Evolutionary conservation across 129 eudicot genomes (phyloP).

Genomic region (Arctium minus): DNA sequence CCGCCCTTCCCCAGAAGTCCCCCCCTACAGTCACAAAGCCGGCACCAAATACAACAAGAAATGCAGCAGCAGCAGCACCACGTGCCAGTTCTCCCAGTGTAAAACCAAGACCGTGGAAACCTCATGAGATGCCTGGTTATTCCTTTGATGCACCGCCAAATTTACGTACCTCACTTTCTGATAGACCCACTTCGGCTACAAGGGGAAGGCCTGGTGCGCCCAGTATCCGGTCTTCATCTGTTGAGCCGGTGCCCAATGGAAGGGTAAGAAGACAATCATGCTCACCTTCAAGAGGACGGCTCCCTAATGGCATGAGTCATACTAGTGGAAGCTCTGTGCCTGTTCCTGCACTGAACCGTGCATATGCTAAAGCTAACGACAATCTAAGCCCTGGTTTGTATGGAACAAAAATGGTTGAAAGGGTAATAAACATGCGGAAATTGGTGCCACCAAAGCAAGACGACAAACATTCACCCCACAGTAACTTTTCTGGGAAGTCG

Average conservation of each 20-base stretch:
- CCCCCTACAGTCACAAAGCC: slow-evolving; percentile 41
- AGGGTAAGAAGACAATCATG: slow-evolving; percentile 86
- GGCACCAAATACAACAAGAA: slow-evolving; percentile 37
- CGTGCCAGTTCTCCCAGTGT: slow-evolving; percentile 73
- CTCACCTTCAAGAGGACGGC: slow-evolving; percentile 93
- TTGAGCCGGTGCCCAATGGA: slow-evolving; percentile 70
- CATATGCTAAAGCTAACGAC: slow-evolving; percentile 79
- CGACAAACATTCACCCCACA: slow-evolving; percentile 75
- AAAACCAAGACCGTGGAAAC: slow-evolving; percentile 86
- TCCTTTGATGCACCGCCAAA: slow-evolving; percentile 91
- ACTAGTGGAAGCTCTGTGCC: slow-evolving; percentile 90
- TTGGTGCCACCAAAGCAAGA: slow-evolving; percentile 81
- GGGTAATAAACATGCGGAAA: slow-evolving; percentile 89
- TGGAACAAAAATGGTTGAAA: slow-evolving; percentile 95
- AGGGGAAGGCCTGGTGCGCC: slow-evolving; percentile 91
- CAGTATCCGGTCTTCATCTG: slow-evolving; percentile 67
- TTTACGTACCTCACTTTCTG: slow-evolving; percentile 73
- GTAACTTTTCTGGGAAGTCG: slow-evolving; percentile 83
- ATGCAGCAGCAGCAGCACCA: slow-evolving; percentile 34
- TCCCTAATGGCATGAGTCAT: slow-evolving; percentile 61
- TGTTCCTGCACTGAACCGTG: slow-evolving; percentile 57
- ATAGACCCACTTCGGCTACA: slow-evolving; percentile 72
- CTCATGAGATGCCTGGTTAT: slow-evolving; percentile 96
- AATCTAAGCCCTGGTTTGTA: slow-evolving; percentile 70
- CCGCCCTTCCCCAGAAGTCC: slow-evolving; percentile 40